Evolutionary conservation across 1,139 yeast species (phyloP).

Genomic region (Nakaseomyces bracarensis): DNA sequence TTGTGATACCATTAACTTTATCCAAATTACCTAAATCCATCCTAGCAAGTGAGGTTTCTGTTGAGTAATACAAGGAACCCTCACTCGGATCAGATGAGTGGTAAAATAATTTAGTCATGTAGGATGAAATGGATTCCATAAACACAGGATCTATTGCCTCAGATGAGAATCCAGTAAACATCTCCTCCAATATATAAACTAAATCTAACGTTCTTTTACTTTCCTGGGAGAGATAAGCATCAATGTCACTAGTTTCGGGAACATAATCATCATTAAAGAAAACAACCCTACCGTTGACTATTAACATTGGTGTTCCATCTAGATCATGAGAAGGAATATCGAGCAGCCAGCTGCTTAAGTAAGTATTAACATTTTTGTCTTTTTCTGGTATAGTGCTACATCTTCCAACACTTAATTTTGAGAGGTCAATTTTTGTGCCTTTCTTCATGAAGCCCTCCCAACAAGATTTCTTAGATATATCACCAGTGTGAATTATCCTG

Average conservation of each 20-base stretch:
- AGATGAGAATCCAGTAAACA: conserved; percentile 15
- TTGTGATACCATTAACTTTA: conserved; percentile 28
- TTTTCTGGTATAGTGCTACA: conserved; percentile 1
- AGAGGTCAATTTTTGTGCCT: background rate
- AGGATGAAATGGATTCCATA: conserved; percentile 38
- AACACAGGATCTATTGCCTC: conserved; percentile 28
- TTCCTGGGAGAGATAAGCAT: conserved; percentile 46
- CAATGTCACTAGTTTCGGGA: conserved; percentile 35
- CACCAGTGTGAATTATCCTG: conserved; percentile 26
- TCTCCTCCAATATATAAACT: conserved; percentile 31
- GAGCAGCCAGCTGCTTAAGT: conserved; percentile 22
- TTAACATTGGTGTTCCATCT: conserved; percentile 16
- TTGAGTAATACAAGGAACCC: conserved; percentile 24
- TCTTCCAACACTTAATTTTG: background rate
- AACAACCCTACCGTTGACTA: conserved; percentile 30
- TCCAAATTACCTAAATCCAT: conserved; percentile 37
- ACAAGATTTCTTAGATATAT: conserved; percentile 10
- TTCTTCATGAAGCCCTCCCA: conserved; percentile 8
- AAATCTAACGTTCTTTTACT: conserved; percentile 43
- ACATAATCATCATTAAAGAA: conserved; percentile 23
- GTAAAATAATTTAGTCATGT: conserved; percentile 33
- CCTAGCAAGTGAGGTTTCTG: conserved; percentile 29
- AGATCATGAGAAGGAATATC: conserved; percentile 17
- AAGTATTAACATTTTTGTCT: conserved; percentile 2
- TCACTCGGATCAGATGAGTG: conserved; percentile 42